Base-by-base conservation (phyloP, 352 stramenopile species). In the Plasmopara viticola region DNA sequence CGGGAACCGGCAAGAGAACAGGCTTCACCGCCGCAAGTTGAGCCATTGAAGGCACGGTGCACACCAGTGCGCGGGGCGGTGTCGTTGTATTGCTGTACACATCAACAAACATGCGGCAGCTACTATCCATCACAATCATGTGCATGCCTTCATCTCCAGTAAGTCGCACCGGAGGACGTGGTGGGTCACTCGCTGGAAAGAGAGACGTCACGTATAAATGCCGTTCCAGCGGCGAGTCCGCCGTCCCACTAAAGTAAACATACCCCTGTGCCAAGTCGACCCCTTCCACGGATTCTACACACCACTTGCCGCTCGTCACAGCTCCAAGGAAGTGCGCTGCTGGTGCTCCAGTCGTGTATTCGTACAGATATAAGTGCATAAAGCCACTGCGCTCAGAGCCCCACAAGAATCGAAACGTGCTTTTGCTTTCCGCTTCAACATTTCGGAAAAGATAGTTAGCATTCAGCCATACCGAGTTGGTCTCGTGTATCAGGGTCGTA, bases 321-420 rank as follows among this genome's bases (percentile, higher is more conserved):
- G 80, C 59, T 0, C 73, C 77, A 28, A 94, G 47, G 7, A 84
- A 54, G 31, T 75, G 64, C 7, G 75, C 67, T 25, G 20, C 20
- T 25, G 20, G 20, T 25, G 20, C 20, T 25, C 20, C 20, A 25
- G 20, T 25, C 3, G 20, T 65, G 57, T 86, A 98, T 52, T 94
- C 94, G 67, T 98, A 98, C 48, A 98, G 66, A 70, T 98, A 98
- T 42, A 98, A 63, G 53, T 98, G 95, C 74, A 90, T 94, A 60
- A 86, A 98, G n/a, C 95, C 95, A 28, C 72, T 84, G 39, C 92
- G 70, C 72, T 98, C 95, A 1, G 85, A 97, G 9, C 79, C 90
- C 88, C 95, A 98, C 34, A 98, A 72, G 64, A 98, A 98, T 14
- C 87, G 95, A 67, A 98, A 98, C 6, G 74, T 78, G 44, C 78